Evolutionary conservation across 2,329 filamentous ascomycete species (phyloP).

Genomic region (Nothophaeocryptopus gaeumannii): DNA sequence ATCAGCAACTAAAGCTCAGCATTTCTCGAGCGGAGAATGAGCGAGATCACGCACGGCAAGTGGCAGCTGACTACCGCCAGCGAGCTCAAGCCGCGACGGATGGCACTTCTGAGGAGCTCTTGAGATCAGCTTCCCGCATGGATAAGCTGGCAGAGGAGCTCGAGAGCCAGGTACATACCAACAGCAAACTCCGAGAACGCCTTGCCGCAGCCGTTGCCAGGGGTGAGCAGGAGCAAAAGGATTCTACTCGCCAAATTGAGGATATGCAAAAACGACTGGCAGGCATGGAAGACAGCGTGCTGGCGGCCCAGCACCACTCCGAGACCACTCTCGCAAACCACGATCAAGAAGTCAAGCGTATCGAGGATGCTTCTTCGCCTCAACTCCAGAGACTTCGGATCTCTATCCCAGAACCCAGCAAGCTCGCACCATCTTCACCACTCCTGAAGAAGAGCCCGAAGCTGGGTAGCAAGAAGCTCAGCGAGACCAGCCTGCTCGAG

Average conservation of each 20-base stretch:
- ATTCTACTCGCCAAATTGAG: slow-evolving; percentile 78
- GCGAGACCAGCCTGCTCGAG: slow-evolving; percentile 54
- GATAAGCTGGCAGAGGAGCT: slow-evolving; percentile 78
- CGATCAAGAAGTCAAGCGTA: slow-evolving; percentile 74
- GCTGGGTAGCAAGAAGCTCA: slow-evolving; percentile 58
- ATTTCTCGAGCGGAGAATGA: slow-evolving; percentile 69
- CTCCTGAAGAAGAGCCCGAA: slow-evolving; percentile 50
- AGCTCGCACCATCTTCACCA: slow-evolving; percentile 51
- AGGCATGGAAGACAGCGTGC: slow-evolving; percentile 76
- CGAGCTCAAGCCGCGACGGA: slow-evolving; percentile 57
- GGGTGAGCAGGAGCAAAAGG: slow-evolving; percentile 78
- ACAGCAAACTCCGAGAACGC: slow-evolving; percentile 70
- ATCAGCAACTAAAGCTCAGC: slow-evolving; percentile 58
- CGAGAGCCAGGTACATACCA: slow-evolving; percentile 73
- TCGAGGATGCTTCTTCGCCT: slow-evolving; percentile 73
- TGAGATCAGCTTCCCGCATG: slow-evolving; percentile 70
- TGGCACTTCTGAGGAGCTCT: slow-evolving; percentile 57
- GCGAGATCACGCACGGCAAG: slow-evolving; percentile 67
- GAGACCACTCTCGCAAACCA: slow-evolving; percentile 80
- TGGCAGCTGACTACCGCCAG: slow-evolving; percentile 60
- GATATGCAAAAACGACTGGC: slow-evolving; percentile 78
- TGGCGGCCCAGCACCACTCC: slow-evolving; percentile 77
- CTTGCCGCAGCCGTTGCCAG: slow-evolving; percentile 76
- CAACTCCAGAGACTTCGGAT: slow-evolving; percentile 69
- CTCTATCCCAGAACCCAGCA: slow-evolving; percentile 51